Evolutionary conservation across 805 yeast species (phyloP).

Genomic region (Kluyveromyces lactis): DNA sequence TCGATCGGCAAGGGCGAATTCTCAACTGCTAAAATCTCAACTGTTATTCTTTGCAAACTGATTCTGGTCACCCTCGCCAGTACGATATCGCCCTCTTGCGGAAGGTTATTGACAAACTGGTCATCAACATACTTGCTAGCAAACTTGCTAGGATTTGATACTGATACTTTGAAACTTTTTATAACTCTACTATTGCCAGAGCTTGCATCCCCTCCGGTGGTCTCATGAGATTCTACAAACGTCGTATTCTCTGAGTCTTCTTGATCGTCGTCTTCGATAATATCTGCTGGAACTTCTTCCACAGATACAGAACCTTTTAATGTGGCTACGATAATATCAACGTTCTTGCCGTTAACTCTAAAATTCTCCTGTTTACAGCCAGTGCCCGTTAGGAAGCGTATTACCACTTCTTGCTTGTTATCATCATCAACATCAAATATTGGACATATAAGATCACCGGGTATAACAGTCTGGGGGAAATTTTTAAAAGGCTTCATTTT

Average conservation of each 20-base stretch:
- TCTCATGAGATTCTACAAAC: background rate
- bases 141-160: slow-evolving; percentile 16
- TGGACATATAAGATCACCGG: slow-evolving; percentile 76
- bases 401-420: slow-evolving; percentile 25
- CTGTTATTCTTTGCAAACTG: slow-evolving; percentile 59
- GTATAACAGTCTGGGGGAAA: slow-evolving; percentile 47
- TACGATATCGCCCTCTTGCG: slow-evolving; percentile 79
- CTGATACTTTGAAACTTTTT: slow-evolving; percentile 23
- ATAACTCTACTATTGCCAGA: slow-evolving; percentile 12
- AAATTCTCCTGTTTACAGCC: slow-evolving; percentile 52
- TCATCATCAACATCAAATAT: slow-evolving; percentile 32
- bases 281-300: slow-evolving; percentile 16
- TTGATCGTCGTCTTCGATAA: slow-evolving; percentile 8
- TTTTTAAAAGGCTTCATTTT: background rate
- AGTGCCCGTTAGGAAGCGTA: slow-evolving; percentile 49
- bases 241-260: slow-evolving; percentile 9
- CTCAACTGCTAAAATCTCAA: slow-evolving; percentile 69
- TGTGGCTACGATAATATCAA: slow-evolving; percentile 47
- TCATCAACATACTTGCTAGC: slow-evolving; percentile 12
- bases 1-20: slow-evolving; percentile 50
- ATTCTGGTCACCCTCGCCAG: slow-evolving; percentile 66
- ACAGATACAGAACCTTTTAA: slow-evolving; percentile 48
- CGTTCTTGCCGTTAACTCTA: slow-evolving; percentile 30
- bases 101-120: slow-evolving; percentile 44
- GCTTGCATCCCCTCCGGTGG: slow-evolving; percentile 7